phyloP scores from a whole-genome alignment of 352 stramenopile genomes.

The Pythium sp. region DNA sequence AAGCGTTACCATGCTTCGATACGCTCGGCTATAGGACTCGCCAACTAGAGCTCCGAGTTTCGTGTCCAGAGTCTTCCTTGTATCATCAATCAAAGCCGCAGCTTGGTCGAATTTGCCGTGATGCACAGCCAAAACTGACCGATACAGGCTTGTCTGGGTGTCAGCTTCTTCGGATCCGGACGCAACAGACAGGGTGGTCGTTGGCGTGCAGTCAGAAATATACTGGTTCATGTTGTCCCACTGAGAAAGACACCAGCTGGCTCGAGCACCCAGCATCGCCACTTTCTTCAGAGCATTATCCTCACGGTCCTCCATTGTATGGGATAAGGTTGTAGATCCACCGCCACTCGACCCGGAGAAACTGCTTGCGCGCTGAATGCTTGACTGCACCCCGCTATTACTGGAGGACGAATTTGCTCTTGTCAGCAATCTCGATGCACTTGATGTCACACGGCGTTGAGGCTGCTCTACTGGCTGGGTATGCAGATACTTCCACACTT shows the following conservation, averaged over 20 bases:
- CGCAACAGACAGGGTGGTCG: constrained; percentile 12
- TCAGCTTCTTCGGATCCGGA: constrained; percentile 18
- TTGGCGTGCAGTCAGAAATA: constrained; percentile 42
- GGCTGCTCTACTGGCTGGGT: constrained; percentile 17
- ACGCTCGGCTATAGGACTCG: constrained; percentile 96
- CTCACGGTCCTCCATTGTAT: constrained; percentile 37
- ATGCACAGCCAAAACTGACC: constrained; percentile 93
- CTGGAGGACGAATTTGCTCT: constrained; percentile 14
- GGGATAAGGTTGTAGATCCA: not conserved
- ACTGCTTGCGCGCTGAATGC: constrained; percentile 29
- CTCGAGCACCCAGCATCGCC: constrained; percentile 76
- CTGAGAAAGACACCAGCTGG: constrained; percentile 82
- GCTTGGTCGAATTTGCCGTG: constrained; percentile 92
- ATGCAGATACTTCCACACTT: constrained; percentile 49
- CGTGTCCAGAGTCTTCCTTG: constrained; percentile 91
- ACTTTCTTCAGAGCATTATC: constrained; percentile 58
- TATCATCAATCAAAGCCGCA: constrained; percentile 91
- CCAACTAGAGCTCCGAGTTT: constrained; percentile 94
- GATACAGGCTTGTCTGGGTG: constrained; percentile 61
- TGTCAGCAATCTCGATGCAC: constrained; percentile 9
- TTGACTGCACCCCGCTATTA: constrained; percentile 9
- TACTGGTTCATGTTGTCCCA: constrained; percentile 85
- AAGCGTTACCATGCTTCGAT: constrained; percentile 95
- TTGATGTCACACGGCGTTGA: constrained; percentile 9
- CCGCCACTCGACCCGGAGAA: constrained; percentile 31